phyloP scores from a whole-genome alignment of 2,329 filamentous ascomycete genomes.

The Fusarium sp. region DNA sequence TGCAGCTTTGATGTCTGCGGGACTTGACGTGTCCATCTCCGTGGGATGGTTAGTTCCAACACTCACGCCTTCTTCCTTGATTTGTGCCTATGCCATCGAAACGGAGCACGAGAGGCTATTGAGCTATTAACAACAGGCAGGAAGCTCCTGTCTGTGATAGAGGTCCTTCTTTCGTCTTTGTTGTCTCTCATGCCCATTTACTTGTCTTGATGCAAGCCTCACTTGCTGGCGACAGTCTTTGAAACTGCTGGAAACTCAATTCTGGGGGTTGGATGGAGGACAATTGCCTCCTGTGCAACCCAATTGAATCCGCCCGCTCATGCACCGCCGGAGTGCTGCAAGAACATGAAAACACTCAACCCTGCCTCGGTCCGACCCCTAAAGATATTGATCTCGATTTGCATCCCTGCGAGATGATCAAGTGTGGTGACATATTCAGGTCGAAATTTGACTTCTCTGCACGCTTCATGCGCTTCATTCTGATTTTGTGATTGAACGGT shows the following conservation, averaged over 20 bases:
- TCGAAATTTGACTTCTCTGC: background rate
- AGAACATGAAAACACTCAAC: too few relatives aligned
- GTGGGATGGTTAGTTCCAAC: slow-evolving; percentile 13
- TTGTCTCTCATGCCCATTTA: too few relatives aligned
- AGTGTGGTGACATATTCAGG: background rate
- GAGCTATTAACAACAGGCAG: slow-evolving; percentile 24
- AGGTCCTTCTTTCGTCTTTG: too few relatives aligned
- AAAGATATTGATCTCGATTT: background rate
- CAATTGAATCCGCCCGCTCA: too few relatives aligned
- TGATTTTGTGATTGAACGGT: background rate
- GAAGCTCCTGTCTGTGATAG: background rate
- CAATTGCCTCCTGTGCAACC: too few relatives aligned
- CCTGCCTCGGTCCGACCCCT: too few relatives aligned
- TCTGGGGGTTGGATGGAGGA: too few relatives aligned
- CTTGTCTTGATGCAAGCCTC: too few relatives aligned
- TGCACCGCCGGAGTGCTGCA: too few relatives aligned
- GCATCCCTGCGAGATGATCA: background rate
- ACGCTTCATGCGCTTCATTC: background rate
- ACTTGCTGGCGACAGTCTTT: too few relatives aligned
- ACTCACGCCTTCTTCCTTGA: background rate
- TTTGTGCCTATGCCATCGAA: background rate
- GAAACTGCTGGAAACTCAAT: too few relatives aligned
- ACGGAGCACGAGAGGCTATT: too few relatives aligned
- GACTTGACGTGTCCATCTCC: slow-evolving; percentile 19
- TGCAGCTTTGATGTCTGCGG: slow-evolving; percentile 28